Base-by-base conservation (phyloP, 2,329 filamentous ascomycete species). In the Aureobasidium namibiae region DNA sequence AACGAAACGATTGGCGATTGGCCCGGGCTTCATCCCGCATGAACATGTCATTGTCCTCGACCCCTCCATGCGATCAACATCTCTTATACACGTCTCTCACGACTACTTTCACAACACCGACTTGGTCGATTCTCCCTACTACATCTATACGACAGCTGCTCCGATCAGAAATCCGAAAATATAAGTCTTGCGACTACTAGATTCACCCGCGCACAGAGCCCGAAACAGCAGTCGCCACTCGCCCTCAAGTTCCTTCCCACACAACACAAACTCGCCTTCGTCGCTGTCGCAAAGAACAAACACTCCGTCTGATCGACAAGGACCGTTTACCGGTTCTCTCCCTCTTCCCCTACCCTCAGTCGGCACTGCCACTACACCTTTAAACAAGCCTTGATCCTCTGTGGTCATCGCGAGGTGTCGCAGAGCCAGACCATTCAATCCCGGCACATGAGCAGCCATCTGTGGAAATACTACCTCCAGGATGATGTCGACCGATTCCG, bases 381-480 rank as follows among this genome's bases (percentile, higher is more conserved):
- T 90, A 92, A 94, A 92, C 70, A 92, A 70, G 90, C 90, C 88
- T 90, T 92, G 87, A 81, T 86, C 87, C 86, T 60, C 65, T 65
- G 88, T 87, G 88, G 85, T 87, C 86, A 90, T 86, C 89, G 90
- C 89, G 87, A 95, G 90, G 90, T 77, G 80, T 77, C 76, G 80
- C 83, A 78, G 76, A 75, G 74, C 73, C 70, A 73, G 76, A 77
- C 64, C 72, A 68, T 70, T 70, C 69, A 70, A 67, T 62, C 63
- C 67, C 65, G 66, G 71, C 85, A 84, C 85, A 94, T 97, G 92
- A 97, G 90, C 87, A 88, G 91, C 80, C 84, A 88, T 83, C 85
- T 99, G 75, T 96, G 92, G 92, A 92, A 91, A 82, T 90, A 84
- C 74, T 97, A 92, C 74, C 88, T 95, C 80, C 88, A 96, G 85